phyloP scores from a whole-genome alignment of 192 early-diverging fungal species.

The Phlyctochytrium bullatum region DNA sequence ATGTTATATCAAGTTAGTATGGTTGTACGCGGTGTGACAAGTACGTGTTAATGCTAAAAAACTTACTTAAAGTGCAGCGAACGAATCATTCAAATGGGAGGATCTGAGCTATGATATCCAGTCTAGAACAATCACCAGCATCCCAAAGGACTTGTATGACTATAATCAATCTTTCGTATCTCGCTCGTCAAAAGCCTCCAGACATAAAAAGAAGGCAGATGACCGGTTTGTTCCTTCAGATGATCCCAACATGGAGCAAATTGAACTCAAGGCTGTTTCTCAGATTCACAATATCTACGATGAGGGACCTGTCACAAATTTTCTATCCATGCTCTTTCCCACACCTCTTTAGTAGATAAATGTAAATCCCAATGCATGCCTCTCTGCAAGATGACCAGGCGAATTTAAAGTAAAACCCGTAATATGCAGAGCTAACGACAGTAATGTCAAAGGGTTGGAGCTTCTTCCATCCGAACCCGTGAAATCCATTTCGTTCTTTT shows the following conservation, averaged over 20 bases:
- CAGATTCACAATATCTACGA: conserved; percentile 43
- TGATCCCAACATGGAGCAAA: conserved; percentile 3
- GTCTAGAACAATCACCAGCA: conserved; percentile 23
- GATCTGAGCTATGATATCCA: conserved; percentile 39
- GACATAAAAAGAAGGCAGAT: conserved; percentile 2
- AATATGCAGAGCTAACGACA: no score
- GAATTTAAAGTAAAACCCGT: no score
- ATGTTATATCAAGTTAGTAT: conserved; percentile 36
- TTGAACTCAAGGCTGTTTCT: conserved; percentile 20
- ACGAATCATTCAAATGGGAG: conserved; percentile 53
- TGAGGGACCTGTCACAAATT: conserved; percentile 28
- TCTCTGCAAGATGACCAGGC: no score
- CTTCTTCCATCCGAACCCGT: background rate
- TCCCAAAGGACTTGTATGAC: conserved; percentile 22
- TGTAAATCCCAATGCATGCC: background rate
- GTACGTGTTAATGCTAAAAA: conserved; percentile 21
- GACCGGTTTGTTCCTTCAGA: conserved; percentile 13
- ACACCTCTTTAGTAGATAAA: conserved; percentile 3
- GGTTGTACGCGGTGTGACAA: conserved; percentile 33
- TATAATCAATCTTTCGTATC: conserved; percentile 30
- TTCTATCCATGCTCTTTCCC: conserved; percentile 40
- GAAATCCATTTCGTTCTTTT: conserved; percentile 32
- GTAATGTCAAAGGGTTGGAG: conserved; percentile 18
- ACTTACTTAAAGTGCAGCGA: conserved; percentile 33
- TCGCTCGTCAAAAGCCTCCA: background rate